Conservation (phyloP, 2,329 filamentous ascomycete genomes). For the Pseudogymnoascus sp. region DNA sequence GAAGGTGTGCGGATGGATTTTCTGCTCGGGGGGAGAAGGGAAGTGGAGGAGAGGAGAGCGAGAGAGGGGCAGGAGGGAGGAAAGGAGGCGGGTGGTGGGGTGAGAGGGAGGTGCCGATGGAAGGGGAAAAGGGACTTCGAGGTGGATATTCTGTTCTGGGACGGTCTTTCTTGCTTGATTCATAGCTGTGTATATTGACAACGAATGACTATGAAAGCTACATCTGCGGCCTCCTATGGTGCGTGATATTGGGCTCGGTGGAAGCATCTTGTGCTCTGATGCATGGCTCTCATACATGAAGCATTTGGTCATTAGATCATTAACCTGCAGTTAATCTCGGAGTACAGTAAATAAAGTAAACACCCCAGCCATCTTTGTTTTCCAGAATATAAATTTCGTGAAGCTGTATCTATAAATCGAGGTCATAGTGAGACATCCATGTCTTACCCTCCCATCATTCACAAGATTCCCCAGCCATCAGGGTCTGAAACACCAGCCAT, state of each 20-base stretch:
- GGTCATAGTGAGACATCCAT: neutral
- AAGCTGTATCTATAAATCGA: neutral
- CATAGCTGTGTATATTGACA: neutral
- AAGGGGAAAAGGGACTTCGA: neutral
- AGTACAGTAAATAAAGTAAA: neutral
- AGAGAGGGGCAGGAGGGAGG: neutral
- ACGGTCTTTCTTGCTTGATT: neutral
- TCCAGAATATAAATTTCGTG: neutral
- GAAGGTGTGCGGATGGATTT: neutral
- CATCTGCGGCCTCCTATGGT: neutral
- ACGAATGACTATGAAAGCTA: neutral
- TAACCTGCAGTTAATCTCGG: neutral
- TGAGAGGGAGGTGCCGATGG: neutral
- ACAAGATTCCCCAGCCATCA: neutral
- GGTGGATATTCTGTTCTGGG: neutral
- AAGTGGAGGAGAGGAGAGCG: too few species aligned
- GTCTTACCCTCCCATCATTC: neutral
- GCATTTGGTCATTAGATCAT: neutral
- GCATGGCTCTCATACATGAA: neutral
- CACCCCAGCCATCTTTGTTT: neutral
- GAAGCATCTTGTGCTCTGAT: neutral
- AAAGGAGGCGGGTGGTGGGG: too few species aligned
- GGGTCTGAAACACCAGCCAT: neutral
- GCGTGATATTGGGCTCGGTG: neutral
- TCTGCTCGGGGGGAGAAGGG: neutral